Conservation (phyloP, 106 monocot species). For the Amphibolis antarctica region DNA sequence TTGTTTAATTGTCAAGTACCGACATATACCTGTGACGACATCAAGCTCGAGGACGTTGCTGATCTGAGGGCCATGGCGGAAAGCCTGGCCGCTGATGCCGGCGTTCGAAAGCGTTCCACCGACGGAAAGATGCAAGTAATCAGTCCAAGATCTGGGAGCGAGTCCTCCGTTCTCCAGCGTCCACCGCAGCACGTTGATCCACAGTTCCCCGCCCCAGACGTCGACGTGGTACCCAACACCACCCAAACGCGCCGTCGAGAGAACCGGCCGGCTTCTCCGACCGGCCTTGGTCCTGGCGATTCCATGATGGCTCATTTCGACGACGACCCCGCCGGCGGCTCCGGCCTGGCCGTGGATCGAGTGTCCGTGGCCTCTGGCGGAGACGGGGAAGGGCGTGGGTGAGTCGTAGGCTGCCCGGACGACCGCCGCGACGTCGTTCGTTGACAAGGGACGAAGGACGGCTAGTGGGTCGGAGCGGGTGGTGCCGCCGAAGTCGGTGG, state of each 20-base stretch:
- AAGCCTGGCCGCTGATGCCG: constrained; percentile 86
- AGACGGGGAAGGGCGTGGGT: constrained; percentile 27
- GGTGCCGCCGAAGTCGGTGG: constrained; percentile 45
- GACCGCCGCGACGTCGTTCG: constrained; percentile 26
- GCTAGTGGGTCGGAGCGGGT: constrained; percentile 29
- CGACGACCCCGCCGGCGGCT: constrained; percentile 51
- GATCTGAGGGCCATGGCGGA: constrained; percentile 79
- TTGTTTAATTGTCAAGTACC: too few relatives aligned
- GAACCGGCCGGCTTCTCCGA: neutral
- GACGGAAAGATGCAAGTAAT: constrained; percentile 67
- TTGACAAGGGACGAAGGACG: constrained; percentile 43
- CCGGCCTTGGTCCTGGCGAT: neutral
- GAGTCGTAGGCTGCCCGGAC: constrained; percentile 31
- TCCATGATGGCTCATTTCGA: constrained; percentile 37
- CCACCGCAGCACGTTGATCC: constrained; percentile 61
- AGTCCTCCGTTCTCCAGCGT: constrained; percentile 53
- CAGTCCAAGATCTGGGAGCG: constrained; percentile 86
- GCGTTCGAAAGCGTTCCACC: constrained; percentile 83
- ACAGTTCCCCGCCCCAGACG: constrained; percentile 73
- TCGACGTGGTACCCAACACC: constrained; percentile 42
- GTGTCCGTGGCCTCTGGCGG: constrained; percentile 89
- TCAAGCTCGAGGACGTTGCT: constrained; percentile 71
- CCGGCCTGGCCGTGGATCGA: constrained; percentile 66
- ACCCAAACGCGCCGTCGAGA: neutral
- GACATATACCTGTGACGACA: constrained; percentile 82